Evolutionary conservation across 768 basidiomycete genomes (phyloP), one percentile per base, ranked within the genome.

Genomic region (Austroboletus festivus): DNA sequence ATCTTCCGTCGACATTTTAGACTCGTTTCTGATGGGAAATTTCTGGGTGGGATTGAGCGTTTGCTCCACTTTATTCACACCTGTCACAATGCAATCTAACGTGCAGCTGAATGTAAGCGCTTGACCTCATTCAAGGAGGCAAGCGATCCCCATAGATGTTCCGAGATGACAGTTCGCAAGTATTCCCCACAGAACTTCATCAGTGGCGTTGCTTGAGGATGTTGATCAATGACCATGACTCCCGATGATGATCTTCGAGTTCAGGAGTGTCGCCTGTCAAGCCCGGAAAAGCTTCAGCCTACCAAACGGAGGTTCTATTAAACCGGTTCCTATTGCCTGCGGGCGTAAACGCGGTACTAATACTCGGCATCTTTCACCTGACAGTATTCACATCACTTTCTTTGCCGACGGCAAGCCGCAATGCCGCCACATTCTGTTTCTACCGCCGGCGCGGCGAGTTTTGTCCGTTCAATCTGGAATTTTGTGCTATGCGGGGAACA

Each of bases 361-460:
- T 58, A 48, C 41, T 59, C 60, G 62, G 62, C 9, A 21, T 39
- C 21, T 58, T 46, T 62, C 28, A 12, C 18, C 19, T 37, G 35
- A 37, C 35, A 37, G 35, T 4, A 5, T 37, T 19, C 18, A 19
- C 8, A 51, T 18, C 50, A 55, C n/a, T 5, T 11, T 8, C 5
- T 44, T 46, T 59, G 39, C 64, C 65, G 64, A 51, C 65, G 65
- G 64, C 49, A 58, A 50, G 44, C 46, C 26, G 28, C 38, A 23
- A 47, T 33, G 40, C 44, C 48, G 43, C 48, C 34, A 38, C 44
- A 30, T 42, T 46, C 46, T 47, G 34, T 46, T 20, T 37, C 13
- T 43, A 51, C 64, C 59, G 61, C 64, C 26, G 26, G 26, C 26
- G 26, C 55, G 50, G 55, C 47, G 43, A 12, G 30, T 18, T n/a